Evolutionary conservation across 139 green algal species (phyloP).

Genomic region (Chlorella sp.): DNA sequence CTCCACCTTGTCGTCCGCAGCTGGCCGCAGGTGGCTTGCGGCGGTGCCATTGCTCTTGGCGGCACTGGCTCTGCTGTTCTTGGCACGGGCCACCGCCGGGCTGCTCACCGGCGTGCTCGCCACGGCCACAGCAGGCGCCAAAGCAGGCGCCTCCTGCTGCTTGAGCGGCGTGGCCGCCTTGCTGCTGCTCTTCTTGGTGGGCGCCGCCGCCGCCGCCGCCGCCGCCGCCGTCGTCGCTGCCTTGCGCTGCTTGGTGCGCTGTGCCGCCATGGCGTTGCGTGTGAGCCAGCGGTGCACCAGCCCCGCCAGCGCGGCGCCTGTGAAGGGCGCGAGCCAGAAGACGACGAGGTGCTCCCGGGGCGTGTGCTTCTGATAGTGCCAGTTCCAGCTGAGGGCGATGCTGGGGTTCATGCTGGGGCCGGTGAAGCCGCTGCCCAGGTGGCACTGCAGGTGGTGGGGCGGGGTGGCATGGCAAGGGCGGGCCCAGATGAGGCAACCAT

Average conservation of each 20-base stretch:
- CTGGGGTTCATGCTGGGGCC: slow-evolving; percentile 43
- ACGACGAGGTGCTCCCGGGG: slow-evolving; percentile 27
- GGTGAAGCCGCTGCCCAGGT: slow-evolving; percentile 29
- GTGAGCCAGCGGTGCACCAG: slow-evolving; percentile 7
- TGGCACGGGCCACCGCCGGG: no score
- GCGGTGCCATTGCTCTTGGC: background rate
- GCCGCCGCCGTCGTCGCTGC: no score
- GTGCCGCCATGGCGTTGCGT: background rate
- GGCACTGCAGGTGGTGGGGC: no score
- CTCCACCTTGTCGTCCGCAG: background rate
- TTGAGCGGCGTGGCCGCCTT: no score
- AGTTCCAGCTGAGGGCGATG: slow-evolving; percentile 33
- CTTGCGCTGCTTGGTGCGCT: no score
- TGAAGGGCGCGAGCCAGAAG: slow-evolving; percentile 39
- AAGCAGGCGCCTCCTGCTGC: no score
- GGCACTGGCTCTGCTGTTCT: background rate
- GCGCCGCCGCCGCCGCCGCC: no score
- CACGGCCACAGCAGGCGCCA: no score
- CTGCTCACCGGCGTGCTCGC: no score
- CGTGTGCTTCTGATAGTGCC: slow-evolving; percentile 25
- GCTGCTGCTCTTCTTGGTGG: no score
- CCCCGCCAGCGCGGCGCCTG: slow-evolving; percentile 22
- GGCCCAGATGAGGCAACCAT: no score
- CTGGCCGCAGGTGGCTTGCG: background rate
- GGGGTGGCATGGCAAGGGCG: no score